phyloP scores from a whole-genome alignment of 2,329 filamentous ascomycete species.

The Colletotrichum sojae region DNA sequence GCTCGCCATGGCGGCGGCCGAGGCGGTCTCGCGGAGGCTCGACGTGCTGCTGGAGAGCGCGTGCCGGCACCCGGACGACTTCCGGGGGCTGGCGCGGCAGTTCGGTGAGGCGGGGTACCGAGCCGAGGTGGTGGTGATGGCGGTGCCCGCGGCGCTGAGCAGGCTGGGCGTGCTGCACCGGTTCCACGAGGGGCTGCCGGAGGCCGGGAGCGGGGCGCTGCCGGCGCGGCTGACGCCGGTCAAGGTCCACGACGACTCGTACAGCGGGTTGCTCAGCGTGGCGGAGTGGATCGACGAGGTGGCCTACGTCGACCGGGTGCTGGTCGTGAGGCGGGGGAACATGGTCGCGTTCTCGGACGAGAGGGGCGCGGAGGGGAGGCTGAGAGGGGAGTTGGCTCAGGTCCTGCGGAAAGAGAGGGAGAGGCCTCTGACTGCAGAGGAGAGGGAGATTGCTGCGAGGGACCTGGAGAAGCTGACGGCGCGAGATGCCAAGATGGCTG shows the following conservation, averaged over 20 bases:
- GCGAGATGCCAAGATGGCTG: conserved; percentile 44
- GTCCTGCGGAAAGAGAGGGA: conserved; percentile 47
- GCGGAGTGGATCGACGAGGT: conserved; percentile 54
- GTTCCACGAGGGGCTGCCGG: conserved; percentile 53
- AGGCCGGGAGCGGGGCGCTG: conserved; percentile 52
- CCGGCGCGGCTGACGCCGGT: conserved; percentile 59
- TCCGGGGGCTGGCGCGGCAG: conserved; percentile 51
- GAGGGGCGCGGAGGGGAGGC: not conserved
- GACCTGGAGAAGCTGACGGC: conserved; percentile 46
- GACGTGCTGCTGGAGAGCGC: conserved; percentile 62
- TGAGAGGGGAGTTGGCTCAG: conserved; percentile 41
- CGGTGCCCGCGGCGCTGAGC: conserved; percentile 58
- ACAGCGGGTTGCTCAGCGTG: conserved; percentile 53
- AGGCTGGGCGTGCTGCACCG: conserved; percentile 58
- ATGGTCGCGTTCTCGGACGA: conserved; percentile 50
- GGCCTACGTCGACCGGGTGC: conserved; percentile 50
- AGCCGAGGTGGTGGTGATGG: conserved; percentile 58
- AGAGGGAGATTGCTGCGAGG: conserved; percentile 44
- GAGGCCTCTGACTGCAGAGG: conserved; percentile 46
- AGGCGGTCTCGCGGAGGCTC: conserved; percentile 48
- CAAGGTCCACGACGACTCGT: conserved; percentile 62
- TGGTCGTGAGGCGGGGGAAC: conserved; percentile 56
- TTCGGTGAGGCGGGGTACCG: conserved; percentile 54
- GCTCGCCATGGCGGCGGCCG: conserved; percentile 56
- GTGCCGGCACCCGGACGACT: conserved; percentile 59